phyloP scores from a whole-genome alignment of 768 basidiomycete genomes.

The Termitomyces sp. region DNA sequence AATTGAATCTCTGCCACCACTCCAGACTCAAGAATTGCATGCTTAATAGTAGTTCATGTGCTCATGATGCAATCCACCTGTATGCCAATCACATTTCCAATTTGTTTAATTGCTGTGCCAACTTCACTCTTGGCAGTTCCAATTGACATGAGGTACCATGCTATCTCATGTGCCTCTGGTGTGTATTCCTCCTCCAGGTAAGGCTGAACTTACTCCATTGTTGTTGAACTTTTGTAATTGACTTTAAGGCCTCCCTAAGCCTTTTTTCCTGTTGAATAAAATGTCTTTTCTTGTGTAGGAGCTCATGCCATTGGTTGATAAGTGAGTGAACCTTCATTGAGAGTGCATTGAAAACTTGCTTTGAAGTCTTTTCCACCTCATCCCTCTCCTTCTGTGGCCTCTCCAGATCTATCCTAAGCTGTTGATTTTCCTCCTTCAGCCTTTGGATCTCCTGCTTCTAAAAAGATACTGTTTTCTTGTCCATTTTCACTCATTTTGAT shows the following conservation, averaged over 20 bases:
- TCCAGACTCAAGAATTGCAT: too few relatives aligned
- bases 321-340: neutral
- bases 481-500: neutral
- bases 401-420: neutral
- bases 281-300: neutral
- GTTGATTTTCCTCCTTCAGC: neutral
- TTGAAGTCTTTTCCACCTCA: neutral
- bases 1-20: conserved; percentile 19
- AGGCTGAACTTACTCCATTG: neutral
- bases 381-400: neutral
- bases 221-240: neutral
- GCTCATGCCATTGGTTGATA: neutral
- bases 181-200: neutral
- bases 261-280: neutral
- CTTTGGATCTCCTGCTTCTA: neutral
- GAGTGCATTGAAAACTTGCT: neutral
- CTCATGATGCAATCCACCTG: neutral
- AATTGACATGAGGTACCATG: neutral
- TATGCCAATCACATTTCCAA: neutral
- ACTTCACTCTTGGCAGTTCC: neutral
- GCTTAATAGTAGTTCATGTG: neutral
- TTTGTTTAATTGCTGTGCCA: neutral
- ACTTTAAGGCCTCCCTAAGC: neutral
- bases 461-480: neutral
- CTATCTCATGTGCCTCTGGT: neutral